Base-by-base conservation (phyloP, 2,329 filamentous ascomycete species). In the Aspergillus brasiliensis region DNA sequence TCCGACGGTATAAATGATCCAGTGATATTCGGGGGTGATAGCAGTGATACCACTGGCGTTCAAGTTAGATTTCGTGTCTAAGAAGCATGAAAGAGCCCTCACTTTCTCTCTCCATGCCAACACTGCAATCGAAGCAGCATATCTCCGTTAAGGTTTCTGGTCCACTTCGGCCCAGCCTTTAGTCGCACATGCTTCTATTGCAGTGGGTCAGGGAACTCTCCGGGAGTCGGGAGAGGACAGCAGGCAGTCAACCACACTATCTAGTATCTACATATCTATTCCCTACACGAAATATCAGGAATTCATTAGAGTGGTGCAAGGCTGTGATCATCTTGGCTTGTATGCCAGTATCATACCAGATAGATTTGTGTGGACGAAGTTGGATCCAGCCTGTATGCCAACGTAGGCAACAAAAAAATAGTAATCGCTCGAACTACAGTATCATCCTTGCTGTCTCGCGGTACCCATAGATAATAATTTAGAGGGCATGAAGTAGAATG, bases 61-160 rank as follows among this genome's bases (percentile, higher is more conserved):
- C 11, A 15, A 11, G 21, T 44, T 44, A 15, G 7, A 19, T 44
- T 23, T 44, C 8, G 8, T 44, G 19, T 19, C 40, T 5, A 5
- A 21, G 40, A 13, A 3, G 40, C 40, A 13, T 44, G 8, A 17
- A 21, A 23, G 8, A 2, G 40, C 19, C 19, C 19, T 23, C 10
- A 2, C 1, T 13, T 44, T 15, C 19, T 44, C 19, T 44, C 31
- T 34, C 31, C 31, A 34, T 34, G 31, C 31, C 11, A 34, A 34
- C 31, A 34, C 19, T 19, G 10, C 19, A 17, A 44, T 44, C 40
- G 40, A 44, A 44, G 10, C 40, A 44, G 40, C 51, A 37, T 49
- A 53, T 58, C 44, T 23, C 19, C 19, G 23, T 61, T 58, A 61
- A 61, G 59, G 56, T 61, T 61, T 56, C 31, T 53, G 56, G 42